A percentile compares a stretch with the other conserved stretches of the same genome.
These are phyloP conservation scores for Hibiscus syriacus DNA, from an alignment of 345 rosid genomes.

Conservation along the genomic window DNA sequence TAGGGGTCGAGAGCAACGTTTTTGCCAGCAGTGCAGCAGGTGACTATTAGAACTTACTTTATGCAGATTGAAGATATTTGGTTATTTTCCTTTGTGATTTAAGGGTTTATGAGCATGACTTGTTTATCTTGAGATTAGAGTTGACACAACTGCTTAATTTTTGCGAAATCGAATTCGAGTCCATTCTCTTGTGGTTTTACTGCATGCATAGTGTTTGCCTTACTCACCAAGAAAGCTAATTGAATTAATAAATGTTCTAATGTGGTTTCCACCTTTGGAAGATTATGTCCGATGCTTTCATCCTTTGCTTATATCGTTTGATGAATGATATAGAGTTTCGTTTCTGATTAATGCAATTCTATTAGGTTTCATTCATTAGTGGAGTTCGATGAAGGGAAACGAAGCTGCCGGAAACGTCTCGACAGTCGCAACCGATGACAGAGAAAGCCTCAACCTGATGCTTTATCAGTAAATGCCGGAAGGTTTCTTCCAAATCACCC, in stretches of 20 bases:
- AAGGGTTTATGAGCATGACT: not conserved
- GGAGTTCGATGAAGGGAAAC: slow-evolving; percentile 69
- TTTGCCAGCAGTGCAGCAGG: slow-evolving; percentile 92
- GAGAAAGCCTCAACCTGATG: slow-evolving; percentile 60
- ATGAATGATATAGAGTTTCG: too few relatives aligned
- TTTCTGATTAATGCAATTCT: not conserved
- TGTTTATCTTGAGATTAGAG: not conserved
- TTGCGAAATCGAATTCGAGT: too few relatives aligned
- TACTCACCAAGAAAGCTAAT: not conserved
- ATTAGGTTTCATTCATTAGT: slow-evolving; percentile 62
- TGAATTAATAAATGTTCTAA: too few relatives aligned
- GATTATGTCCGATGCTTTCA: too few relatives aligned
- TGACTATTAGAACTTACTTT: not conserved
- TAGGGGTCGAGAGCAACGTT: slow-evolving; percentile 52
- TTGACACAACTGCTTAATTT: too few relatives aligned
- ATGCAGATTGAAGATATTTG: not conserved
- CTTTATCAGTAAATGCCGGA: slow-evolving; percentile 30
- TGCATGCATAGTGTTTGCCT: not conserved
- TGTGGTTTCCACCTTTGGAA: too few relatives aligned
- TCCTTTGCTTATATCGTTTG: too few relatives aligned
- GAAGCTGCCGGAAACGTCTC: slow-evolving; percentile 80
- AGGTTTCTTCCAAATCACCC: slow-evolving; percentile 37
- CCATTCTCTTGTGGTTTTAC: not conserved
- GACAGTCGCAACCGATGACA: slow-evolving; percentile 71
- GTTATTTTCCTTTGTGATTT: not conserved